phyloP scores from a whole-genome alignment of 257 asterid species.

The Solanum raphanifolium region DNA sequence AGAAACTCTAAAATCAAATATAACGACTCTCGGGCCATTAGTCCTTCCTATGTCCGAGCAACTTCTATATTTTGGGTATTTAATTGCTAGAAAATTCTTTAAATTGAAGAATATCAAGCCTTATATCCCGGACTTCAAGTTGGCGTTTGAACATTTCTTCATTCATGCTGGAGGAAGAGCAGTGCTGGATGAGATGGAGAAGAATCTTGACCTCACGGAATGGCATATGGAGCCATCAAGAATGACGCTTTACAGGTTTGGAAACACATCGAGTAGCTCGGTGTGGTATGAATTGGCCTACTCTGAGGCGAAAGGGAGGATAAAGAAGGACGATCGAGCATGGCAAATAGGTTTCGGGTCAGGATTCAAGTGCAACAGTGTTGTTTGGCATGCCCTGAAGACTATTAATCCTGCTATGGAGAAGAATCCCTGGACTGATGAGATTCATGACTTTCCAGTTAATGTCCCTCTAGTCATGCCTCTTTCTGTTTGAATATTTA shows the following conservation, averaged over 20 bases:
- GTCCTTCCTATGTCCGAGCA: conserved; percentile 28
- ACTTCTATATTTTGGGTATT: neutral
- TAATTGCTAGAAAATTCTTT: conserved; percentile 5
- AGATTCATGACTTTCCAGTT: conserved; percentile 23
- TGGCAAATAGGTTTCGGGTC: conserved; percentile 36
- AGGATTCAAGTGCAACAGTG: conserved; percentile 32
- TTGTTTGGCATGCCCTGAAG: conserved; percentile 27
- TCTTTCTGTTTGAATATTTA: neutral
- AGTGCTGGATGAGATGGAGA: conserved; percentile 19
- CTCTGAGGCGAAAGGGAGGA: conserved; percentile 29
- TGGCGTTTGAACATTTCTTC: conserved; percentile 32
- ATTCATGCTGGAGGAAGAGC: conserved; percentile 33
- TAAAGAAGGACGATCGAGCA: conserved; percentile 19
- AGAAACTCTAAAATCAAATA: conserved; percentile 16
- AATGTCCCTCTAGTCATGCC: conserved; percentile 6
- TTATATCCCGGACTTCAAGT: conserved; percentile 24
- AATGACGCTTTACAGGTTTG: conserved; percentile 31
- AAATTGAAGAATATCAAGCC: conserved; percentile 7
- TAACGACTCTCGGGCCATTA: conserved; percentile 20
- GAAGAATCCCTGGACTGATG: conserved; percentile 26
- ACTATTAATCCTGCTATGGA: conserved; percentile 19
- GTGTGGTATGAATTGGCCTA: conserved; percentile 33
- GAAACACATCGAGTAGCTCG: conserved; percentile 32
- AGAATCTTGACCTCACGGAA: conserved; percentile 5
- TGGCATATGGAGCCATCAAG: conserved; percentile 38